Base-by-base conservation (phyloP, 1,284 basidiomycete genomes). In the Cutaneotrichosporon cutaneum region DNA sequence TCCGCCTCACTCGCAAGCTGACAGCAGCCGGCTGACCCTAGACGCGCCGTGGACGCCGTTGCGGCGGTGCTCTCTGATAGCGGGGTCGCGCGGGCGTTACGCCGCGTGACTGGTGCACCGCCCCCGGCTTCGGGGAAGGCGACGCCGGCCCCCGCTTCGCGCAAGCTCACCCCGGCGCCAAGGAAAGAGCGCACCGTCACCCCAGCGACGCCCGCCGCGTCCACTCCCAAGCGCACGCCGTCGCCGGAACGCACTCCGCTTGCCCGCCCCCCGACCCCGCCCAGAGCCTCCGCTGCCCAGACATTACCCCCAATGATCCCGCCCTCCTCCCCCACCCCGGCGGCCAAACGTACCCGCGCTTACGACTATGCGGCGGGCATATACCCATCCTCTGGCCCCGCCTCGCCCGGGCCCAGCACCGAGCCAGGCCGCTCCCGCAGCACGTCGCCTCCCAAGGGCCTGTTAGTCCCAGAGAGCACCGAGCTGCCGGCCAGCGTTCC, bases 321-420 rank as follows among this genome's bases (percentile, higher is more conserved):
- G n/a, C 61, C 65, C 7, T 54, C 55, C 27, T 63, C 61, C 2
- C 65, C 65, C 0, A 66, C 65, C 1, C 65, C 65, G 2, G 45
- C 52, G 16, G 56, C 60, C 14, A 60, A 56, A 22, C 45, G 52
- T 7, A 45, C 44, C 1, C 32, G 24, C 4, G 54, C 33, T 5
- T 61, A 61, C 50, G 56, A 58, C 57, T 58, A 52, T 22, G 56
- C 47, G 18, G 53, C 63, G 18, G 59, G 58, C 2, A 21, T 63
- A 14, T 27, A 60, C 2, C 62, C 59, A 5, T 55, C 55, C 4
- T 64, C 62, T 0, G 56, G 51, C 8, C 50, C 54, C 2, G 39
- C 9, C n/a, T 5, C 27, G 33, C n/a, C 52, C 44, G 24, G 50
- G 51, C 14, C 24, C 48, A 1, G 32, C 52, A n/a, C 6, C 45